Percentiles rank a stretch among this genome's conserved stretches.
phyloP scores from a whole-genome alignment of 2,329 filamentous ascomycete genomes.

The Fusarium secorum region DNA sequence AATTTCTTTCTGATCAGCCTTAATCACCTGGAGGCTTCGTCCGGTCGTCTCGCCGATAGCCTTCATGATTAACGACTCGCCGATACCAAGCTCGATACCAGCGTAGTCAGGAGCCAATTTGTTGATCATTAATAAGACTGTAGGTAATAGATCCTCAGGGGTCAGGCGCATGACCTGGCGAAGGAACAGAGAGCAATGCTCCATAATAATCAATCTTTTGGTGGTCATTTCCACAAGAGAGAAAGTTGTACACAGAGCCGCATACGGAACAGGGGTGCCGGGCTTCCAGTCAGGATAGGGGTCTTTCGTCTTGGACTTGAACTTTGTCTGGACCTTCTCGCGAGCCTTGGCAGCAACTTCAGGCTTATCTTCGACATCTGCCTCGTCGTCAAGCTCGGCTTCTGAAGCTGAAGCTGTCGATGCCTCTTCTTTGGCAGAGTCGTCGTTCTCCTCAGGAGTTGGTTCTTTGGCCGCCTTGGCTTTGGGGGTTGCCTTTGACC shows the following conservation, averaged over 20 bases:
- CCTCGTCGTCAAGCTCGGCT: constrained; percentile 57
- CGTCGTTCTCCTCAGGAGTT: constrained; percentile 25
- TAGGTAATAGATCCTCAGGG: constrained; percentile 85
- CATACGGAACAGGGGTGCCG: constrained; percentile 90
- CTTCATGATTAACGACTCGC: constrained; percentile 98
- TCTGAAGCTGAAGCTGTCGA: constrained; percentile 43
- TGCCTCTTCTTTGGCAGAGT: constrained; percentile 43
- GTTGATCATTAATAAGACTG: constrained; percentile 95
- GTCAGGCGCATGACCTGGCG: constrained; percentile 93
- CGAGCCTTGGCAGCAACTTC: constrained; percentile 77
- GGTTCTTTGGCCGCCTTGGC: constrained; percentile 18
- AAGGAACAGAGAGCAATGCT: constrained; percentile 89
- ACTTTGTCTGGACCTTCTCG: constrained; percentile 79
- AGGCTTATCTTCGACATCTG: constrained; percentile 68
- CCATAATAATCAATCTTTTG: constrained; percentile 86
- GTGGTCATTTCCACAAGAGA: constrained; percentile 94
- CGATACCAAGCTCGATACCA: constrained; percentile 96
- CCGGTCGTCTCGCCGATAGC: constrained; percentile 95
- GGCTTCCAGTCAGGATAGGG: constrained; percentile 96
- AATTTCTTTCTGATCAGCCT: constrained; percentile 94
- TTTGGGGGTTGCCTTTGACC: constrained; percentile 22
- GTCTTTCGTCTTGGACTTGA: constrained; percentile 74
- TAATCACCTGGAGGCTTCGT: constrained; percentile 86
- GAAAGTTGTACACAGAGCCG: constrained; percentile 92
- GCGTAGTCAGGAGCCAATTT: constrained; percentile 97